A percentile compares a stretch with the other conserved stretches of the same genome.
These are phyloP conservation scores for Cenchrus americanus DNA, from an alignment of 176 grass and related monocot genomes.

Conservation along the genomic window DNA sequence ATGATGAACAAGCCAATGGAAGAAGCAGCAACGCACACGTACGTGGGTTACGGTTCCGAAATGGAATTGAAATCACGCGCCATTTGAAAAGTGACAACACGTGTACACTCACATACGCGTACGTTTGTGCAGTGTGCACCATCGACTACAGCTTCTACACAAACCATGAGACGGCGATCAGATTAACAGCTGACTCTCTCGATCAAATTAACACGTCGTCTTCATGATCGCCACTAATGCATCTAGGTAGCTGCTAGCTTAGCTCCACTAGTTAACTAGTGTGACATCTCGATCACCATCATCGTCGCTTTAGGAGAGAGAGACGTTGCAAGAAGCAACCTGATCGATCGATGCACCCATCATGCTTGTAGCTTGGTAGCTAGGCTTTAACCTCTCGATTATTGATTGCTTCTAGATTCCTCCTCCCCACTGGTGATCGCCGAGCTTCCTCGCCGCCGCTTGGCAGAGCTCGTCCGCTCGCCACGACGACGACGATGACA, in stretches of 20 bases:
- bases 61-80: background rate
- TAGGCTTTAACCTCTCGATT: constrained; percentile 15
- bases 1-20: background rate
- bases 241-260: background rate
- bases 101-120: background rate
- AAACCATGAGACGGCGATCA: constrained; percentile 8
- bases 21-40: background rate
- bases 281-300: constrained; percentile 44
- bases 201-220: background rate
- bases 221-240: constrained; percentile 19
- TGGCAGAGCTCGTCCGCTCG: constrained; percentile 58
- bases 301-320: constrained; percentile 52
- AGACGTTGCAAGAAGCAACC: constrained; percentile 59
- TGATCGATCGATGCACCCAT: constrained; percentile 5
- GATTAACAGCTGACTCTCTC: background rate
- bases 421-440: constrained; percentile 61
- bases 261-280: constrained; percentile 44
- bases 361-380: constrained; percentile 6
- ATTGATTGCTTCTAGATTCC: constrained; percentile 59
- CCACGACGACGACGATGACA: constrained; percentile 33
- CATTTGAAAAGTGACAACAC: constrained; percentile 24
- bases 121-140: background rate
- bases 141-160: constrained; percentile 5
- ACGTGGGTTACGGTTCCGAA: background rate
- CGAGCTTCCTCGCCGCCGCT: constrained; percentile 54